A percentile compares a stretch with the other conserved stretches of the same genome.
These are phyloP conservation scores for Dactylellina sp. DNA, from an alignment of 2,329 filamentous ascomycete species.

Conservation along the genomic window DNA sequence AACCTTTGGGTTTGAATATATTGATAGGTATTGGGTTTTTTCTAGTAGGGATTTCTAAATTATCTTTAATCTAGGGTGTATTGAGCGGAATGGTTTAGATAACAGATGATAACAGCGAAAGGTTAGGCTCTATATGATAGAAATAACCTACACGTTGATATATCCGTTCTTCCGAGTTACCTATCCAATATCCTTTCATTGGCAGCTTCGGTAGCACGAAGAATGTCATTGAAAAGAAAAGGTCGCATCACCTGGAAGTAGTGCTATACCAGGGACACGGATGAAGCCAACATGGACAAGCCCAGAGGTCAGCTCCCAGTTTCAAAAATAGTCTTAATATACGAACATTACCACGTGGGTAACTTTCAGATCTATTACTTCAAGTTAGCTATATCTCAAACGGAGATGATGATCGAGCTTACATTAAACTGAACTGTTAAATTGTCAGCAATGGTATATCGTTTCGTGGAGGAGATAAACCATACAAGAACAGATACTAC, in stretches of 20 bases:
- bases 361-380: conserved; percentile 63
- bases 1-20: too few species aligned
- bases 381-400: conserved; percentile 73
- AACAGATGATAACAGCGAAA: too few species aligned
- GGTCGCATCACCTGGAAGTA: conserved; percentile 35
- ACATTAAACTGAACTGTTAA: conserved; percentile 72
- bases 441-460: conserved; percentile 59
- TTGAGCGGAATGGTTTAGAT: too few species aligned
- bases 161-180: neutral
- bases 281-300: conserved; percentile 28
- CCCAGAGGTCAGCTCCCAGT: conserved; percentile 21
- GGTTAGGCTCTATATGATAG: neutral
- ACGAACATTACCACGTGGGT: neutral
- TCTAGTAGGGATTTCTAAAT: too few species aligned
- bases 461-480: too few species aligned
- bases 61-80: too few species aligned
- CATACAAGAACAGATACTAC: conserved; percentile 3
- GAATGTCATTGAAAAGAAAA: conserved; percentile 7
- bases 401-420: neutral
- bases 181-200: conserved; percentile 6
- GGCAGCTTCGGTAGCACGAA: conserved; percentile 26
- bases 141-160: neutral
- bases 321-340: conserved; percentile 33
- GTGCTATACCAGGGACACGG: conserved; percentile 41
- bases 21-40: too few species aligned